phyloP scores from a whole-genome alignment of 768 basidiomycete genomes.

The Lactifluus pinguis region DNA sequence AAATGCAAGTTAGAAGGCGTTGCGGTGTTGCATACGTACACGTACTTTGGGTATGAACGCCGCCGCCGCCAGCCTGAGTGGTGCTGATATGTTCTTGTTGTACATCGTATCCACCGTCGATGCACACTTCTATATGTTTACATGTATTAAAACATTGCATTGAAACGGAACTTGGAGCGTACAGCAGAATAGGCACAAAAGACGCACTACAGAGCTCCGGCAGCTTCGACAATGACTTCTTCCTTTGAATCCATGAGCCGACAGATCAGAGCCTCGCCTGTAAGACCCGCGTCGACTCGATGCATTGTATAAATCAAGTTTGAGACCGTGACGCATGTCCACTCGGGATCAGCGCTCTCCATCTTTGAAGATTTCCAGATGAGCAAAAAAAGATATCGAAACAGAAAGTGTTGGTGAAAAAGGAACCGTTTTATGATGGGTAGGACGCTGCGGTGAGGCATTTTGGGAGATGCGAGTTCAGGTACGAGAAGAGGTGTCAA shows the following conservation, averaged over 20 bases:
- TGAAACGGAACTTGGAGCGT: too few species aligned
- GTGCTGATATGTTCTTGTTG: conserved; percentile 85
- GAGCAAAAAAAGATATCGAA: too few species aligned
- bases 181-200: too few species aligned
- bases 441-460: conserved; percentile 71
- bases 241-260: too few species aligned
- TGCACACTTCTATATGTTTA: conserved; percentile 68
- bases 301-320: conserved; percentile 93
- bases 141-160: neutral
- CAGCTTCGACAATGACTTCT: too few species aligned
- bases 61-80: too few species aligned
- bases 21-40: neutral
- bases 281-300: conserved; percentile 84
- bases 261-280: conserved; percentile 90
- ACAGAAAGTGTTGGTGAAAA: too few species aligned
- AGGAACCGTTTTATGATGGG: conserved; percentile 92
- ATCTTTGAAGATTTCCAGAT: too few species aligned
- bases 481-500: conserved; percentile 49
- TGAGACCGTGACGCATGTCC: too few species aligned
- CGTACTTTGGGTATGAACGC: conserved; percentile 72
- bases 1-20: too few species aligned
- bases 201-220: conserved; percentile 74
- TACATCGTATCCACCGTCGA: conserved; percentile 94
- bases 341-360: too few species aligned
- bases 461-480: conserved; percentile 79